These are phyloP conservation scores for Erigeron philadelphicus DNA, from an alignment of 140 eudicot genomes.

Conservation along the genomic window DNA sequence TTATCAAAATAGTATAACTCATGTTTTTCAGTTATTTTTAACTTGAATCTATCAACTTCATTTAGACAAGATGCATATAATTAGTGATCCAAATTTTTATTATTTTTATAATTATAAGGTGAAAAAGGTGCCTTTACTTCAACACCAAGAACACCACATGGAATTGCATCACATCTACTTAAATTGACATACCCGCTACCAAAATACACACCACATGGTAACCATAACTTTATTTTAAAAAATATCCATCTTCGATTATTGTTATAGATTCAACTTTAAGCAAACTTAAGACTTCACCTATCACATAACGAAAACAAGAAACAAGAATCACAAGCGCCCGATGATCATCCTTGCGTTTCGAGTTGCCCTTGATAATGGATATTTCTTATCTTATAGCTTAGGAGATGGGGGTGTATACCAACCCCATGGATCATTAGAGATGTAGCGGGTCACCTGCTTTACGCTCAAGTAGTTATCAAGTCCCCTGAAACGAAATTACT, in stretches of 20 bases:
- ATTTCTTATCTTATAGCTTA: slow-evolving; percentile 39
- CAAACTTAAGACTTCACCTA: not conserved
- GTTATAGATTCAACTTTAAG: not conserved
- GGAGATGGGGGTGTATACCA: slow-evolving; percentile 82
- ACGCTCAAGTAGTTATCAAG: slow-evolving; percentile 80
- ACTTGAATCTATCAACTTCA: not conserved
- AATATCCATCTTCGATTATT: not conserved
- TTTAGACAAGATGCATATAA: not conserved
- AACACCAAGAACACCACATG: not conserved
- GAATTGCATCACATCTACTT: slow-evolving; percentile 1
- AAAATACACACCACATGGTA: not conserved
- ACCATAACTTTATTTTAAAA: not conserved
- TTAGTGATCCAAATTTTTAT: not conserved
- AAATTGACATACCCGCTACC: not conserved
- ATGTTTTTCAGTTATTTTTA: too few species aligned
- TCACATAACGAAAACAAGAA: not conserved
- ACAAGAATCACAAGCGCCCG: not conserved
- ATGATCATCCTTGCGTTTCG: not conserved
- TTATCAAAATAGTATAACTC: too few species aligned
- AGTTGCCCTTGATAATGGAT: not conserved
- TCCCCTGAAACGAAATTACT: slow-evolving; percentile 52
- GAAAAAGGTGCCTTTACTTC: not conserved
- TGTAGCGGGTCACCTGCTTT: slow-evolving; percentile 83
- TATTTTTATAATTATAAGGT: not conserved
- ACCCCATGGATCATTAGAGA: slow-evolving; percentile 85